Conservation (phyloP, 2,329 filamentous ascomycete genomes). For the Exophiala oligosperma region DNA sequence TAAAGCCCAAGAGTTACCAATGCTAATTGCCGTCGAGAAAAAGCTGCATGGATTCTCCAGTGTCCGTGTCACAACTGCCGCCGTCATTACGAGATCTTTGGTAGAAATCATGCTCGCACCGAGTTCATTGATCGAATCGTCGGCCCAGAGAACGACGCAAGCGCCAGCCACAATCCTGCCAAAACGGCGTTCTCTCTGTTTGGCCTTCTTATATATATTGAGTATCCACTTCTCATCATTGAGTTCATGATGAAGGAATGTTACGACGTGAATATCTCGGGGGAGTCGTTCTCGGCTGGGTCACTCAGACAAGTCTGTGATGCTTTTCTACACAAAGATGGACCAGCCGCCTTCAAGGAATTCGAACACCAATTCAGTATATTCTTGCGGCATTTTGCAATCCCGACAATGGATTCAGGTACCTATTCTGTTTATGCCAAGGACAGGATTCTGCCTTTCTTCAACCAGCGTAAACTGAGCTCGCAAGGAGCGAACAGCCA, state of each 20-base stretch:
- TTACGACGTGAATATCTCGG: neutral
- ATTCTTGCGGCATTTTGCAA: neutral
- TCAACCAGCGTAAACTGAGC: neutral
- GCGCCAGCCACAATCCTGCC: neutral
- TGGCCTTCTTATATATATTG: neutral
- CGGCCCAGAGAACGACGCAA: neutral
- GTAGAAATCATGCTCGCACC: neutral
- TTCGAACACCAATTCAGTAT: neutral
- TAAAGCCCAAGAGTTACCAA: neutral
- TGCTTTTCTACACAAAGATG: neutral
- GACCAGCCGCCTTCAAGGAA: neutral
- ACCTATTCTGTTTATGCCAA: neutral
- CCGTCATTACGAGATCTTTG: neutral
- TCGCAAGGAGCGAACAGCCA: neutral
- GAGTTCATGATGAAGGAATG: neutral
- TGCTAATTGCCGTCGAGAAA: neutral
- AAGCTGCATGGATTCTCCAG: neutral
- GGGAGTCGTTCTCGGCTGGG: neutral
- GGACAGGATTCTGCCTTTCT: neutral
- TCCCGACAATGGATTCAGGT: neutral
- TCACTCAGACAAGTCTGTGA: neutral
- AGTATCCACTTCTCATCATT: neutral
- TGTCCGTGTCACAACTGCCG: neutral
- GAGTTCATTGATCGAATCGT: neutral
- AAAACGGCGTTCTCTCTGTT: neutral